Base-by-base conservation (phyloP, 345 rosid species). In the Gossypium herbaceum region DNA sequence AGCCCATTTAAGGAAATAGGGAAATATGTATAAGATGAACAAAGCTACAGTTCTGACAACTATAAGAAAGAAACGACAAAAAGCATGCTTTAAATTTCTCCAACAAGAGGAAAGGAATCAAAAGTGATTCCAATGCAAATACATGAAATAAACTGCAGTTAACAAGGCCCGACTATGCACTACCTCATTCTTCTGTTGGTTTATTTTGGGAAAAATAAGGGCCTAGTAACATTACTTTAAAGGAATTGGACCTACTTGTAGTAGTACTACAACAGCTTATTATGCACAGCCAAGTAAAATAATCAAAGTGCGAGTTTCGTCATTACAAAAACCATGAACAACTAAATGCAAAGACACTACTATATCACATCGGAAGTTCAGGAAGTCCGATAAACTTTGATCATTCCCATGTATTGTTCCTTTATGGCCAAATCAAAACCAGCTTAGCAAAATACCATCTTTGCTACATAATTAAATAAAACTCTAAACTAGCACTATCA, bases 141-240 rank as follows among this genome's bases (percentile, higher is more conserved):
- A 34, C 41, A 45, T 50, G 29, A 27, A 34, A 66, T 17, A 67
- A 73, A 17, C 4, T 9, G 43, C 24, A 29, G 9, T 45, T 17
- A 27, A 61, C 24, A 48, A 29, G 68, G 61, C 43, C 63, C 9
- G 50, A 73, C 16, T 34, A 61, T 61, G 27, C 57, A 47, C 25
- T 4, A 61, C 16, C 59, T 16, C 67, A 73, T 25, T 47, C 76
- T 62, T 61, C 58, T 62, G 70, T 62, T 52, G 27, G 41, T 72
- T 72, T 27, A 72, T 39, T 72, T 41, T 20, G 51, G 34, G 73
- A 60, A 52, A 70, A 9, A 51, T 24, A 69, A 27, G 59, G 17
- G 24, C 13, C 4, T 71, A 13, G 3, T 41, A 62, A 25, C 57
- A 73, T 45, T 12, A 39, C 11, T 41, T 60, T 25, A 55, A 47